Conservation (phyloP, 139 green algal species). For the Chlamydomonas sp. region DNA sequence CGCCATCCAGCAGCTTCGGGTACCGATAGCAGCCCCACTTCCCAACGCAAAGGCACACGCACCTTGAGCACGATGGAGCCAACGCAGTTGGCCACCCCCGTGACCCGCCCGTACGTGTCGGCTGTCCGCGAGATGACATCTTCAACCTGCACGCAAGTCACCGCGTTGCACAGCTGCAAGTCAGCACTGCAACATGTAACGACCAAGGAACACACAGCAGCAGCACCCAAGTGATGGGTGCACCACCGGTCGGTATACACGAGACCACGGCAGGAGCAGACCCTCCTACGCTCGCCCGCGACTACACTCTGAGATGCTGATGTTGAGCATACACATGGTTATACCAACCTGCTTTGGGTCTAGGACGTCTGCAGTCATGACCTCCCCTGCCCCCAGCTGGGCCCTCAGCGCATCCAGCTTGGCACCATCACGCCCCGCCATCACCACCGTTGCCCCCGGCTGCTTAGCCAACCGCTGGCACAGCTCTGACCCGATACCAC, state of each 20-base stretch:
- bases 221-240: neutral
- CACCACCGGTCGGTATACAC: neutral
- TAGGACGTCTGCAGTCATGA: conserved; percentile 53
- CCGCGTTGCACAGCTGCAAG: neutral
- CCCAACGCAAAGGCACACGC: no score
- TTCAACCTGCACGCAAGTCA: conserved; percentile 56
- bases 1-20: no score
- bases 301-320: neutral
- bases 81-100: conserved; percentile 82
- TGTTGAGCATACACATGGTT: neutral
- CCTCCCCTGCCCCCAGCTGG: conserved; percentile 14
- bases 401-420: conserved; percentile 59
- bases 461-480: conserved; percentile 55
- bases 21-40: no score
- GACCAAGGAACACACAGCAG: neutral
- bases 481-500: conserved; percentile 78
- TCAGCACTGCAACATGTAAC: neutral
- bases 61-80: conserved; percentile 80
- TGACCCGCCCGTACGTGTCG: conserved; percentile 57
- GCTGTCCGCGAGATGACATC: conserved; percentile 44
- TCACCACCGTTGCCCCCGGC: conserved; percentile 60
- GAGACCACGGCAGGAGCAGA: neutral
- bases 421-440: conserved; percentile 59
- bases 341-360: conserved; percentile 64
- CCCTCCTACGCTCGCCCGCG: neutral